phyloP scores from a whole-genome alignment of 306 rosid genomes.

The Inga leiocalycina region DNA sequence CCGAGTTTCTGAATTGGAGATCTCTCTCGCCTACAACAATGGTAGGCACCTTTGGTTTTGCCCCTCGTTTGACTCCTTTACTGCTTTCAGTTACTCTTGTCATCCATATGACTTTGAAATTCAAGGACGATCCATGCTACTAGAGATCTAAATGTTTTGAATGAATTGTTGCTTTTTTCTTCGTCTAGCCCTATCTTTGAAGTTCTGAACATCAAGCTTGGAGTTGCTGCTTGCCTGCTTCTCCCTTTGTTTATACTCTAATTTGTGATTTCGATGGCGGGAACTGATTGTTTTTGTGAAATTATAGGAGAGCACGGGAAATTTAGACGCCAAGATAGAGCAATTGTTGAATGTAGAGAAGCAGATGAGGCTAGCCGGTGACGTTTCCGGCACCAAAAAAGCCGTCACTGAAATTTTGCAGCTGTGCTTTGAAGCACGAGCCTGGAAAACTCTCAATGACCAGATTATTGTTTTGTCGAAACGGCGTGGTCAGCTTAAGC shows the following conservation, averaged over 20 bases:
- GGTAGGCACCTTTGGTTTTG: constrained; percentile 15
- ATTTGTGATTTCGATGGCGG: neutral
- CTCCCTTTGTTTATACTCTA: neutral
- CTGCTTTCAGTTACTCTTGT: neutral
- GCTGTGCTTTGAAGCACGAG: constrained; percentile 79
- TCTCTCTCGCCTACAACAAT: neutral
- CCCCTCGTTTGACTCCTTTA: neutral
- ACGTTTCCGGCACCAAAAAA: constrained; percentile 77
- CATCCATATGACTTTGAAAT: neutral
- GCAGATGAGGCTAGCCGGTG: constrained; percentile 79
- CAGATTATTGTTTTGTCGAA: constrained; percentile 84
- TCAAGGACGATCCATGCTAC: neutral
- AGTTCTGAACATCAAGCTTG: neutral
- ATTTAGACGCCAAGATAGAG: constrained; percentile 65
- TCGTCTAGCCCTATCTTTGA: neutral
- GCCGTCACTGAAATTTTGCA: constrained; percentile 75
- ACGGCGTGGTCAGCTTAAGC: constrained; percentile 94
- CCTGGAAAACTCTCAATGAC: constrained; percentile 83
- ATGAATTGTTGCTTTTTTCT: neutral
- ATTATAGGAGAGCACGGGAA: constrained; percentile 59
- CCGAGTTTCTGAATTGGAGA: constrained; percentile 5
- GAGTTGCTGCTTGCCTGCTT: neutral
- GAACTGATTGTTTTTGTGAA: constrained; percentile 4
- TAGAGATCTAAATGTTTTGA: constrained; percentile 30
- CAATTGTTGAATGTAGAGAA: constrained; percentile 74